These are phyloP conservation scores for Jacaranda mimosifolia DNA, from an alignment of 257 asterid species.

Conservation along the genomic window DNA sequence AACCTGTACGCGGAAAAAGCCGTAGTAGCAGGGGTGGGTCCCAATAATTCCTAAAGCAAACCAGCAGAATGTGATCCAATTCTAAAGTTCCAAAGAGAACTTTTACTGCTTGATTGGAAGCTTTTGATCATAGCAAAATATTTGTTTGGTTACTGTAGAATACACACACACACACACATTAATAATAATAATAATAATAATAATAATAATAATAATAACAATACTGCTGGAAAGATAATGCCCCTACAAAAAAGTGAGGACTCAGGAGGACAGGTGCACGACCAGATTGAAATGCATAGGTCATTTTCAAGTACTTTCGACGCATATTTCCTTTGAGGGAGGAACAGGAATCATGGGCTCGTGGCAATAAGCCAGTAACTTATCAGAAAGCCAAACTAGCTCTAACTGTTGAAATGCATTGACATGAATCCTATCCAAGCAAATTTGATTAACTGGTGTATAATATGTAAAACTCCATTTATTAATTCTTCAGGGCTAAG, in stretches of 20 bases:
- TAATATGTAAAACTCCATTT: too few relatives aligned
- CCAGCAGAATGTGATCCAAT: slow-evolving; percentile 15
- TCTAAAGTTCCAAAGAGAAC: slow-evolving; percentile 20
- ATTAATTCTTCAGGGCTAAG: too few relatives aligned
- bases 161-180: not conserved
- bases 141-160: not conserved
- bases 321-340: not conserved
- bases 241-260: not conserved
- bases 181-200: too few relatives aligned
- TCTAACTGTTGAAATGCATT: too few relatives aligned
- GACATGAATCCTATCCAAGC: not conserved
- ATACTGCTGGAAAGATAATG: slow-evolving; percentile 1
- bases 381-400: not conserved
- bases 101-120: slow-evolving; percentile 28
- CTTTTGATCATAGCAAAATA: slow-evolving; percentile 22
- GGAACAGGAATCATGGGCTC: not conserved
- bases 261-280: slow-evolving; percentile 20
- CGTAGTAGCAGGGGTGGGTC: too few relatives aligned
- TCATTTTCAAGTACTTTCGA: slow-evolving; percentile 19
- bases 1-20: slow-evolving; percentile 35
- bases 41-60: slow-evolving; percentile 20
- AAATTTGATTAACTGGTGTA: too few relatives aligned
- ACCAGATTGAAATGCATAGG: not conserved
- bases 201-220: too few relatives aligned
- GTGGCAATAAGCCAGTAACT: not conserved